Evolutionary conservation across 345 rosid species (phyloP).

Genomic region (Carallia pectinifolia): DNA sequence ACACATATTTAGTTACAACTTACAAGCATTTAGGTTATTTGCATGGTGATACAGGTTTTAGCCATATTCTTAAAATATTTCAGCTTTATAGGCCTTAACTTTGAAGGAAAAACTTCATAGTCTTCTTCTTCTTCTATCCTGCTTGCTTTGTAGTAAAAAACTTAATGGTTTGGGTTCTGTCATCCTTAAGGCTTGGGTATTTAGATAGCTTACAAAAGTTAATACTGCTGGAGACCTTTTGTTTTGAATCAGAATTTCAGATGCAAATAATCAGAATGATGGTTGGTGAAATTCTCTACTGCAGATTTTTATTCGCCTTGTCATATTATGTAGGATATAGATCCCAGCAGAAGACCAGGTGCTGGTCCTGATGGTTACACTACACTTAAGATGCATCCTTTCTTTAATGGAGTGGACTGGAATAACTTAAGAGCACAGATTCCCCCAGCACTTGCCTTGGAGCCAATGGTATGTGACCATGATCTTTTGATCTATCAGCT

Average conservation of each 20-base stretch:
- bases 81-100: too few species aligned
- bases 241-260: background rate
- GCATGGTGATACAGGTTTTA: background rate
- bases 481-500: conserved; percentile 5
- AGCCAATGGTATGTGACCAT: conserved; percentile 47
- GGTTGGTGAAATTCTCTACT: background rate
- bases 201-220: too few species aligned
- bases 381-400: conserved; percentile 78
- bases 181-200: too few species aligned
- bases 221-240: too few species aligned
- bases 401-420: conserved; percentile 90
- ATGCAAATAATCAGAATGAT: background rate
- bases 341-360: conserved; percentile 91
- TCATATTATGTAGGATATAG: conserved; percentile 59
- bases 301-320: conserved; percentile 7
- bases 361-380: conserved; percentile 87
- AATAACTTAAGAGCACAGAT: conserved; percentile 60
- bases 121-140: too few species aligned
- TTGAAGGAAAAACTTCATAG: too few species aligned
- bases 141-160: too few species aligned
- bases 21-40: background rate
- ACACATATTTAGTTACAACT: background rate
- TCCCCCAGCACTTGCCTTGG: conserved; percentile 79
- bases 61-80: too few species aligned
- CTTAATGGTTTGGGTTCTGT: too few species aligned